A percentile compares a stretch with the other conserved stretches of the same genome.
These are phyloP conservation scores for Silene noctiflora DNA, from an alignment of 179 eudicot genomes.

Conservation along the genomic window DNA sequence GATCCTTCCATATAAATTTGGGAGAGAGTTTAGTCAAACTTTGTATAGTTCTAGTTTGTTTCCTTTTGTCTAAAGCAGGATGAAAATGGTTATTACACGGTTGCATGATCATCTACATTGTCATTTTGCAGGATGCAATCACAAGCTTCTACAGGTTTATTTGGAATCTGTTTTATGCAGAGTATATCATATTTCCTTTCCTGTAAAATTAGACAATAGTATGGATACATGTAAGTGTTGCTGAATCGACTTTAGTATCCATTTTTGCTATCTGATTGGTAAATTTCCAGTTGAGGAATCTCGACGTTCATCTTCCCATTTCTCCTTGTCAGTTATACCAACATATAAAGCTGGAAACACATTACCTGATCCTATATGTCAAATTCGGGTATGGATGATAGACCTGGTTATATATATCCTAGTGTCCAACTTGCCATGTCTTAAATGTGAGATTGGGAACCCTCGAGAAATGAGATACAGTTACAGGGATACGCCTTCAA, in stretches of 20 bases:
- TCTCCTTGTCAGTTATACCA: background rate
- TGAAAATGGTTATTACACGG: background rate
- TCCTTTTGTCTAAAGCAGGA: background rate
- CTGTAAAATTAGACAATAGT: slow-evolving; percentile 30
- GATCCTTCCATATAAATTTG: background rate
- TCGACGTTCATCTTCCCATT: background rate
- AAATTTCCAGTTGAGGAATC: slow-evolving; percentile 1
- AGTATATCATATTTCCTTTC: slow-evolving; percentile 83
- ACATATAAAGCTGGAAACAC: background rate
- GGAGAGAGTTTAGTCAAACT: background rate
- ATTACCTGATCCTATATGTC: background rate
- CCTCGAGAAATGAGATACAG: background rate
- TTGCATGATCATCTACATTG: slow-evolving; percentile 10
- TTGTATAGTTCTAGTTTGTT: background rate
- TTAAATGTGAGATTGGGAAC: background rate
- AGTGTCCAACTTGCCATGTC: background rate
- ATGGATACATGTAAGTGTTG: background rate
- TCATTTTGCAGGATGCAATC: slow-evolving; percentile 85
- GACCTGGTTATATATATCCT: background rate
- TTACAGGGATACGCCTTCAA: background rate
- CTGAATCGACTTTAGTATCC: background rate
- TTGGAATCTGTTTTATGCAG: slow-evolving; percentile 92
- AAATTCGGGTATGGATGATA: background rate
- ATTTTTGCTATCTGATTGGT: slow-evolving; percentile 11
- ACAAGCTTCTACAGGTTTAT: slow-evolving; percentile 79